Evolutionary conservation across 2,329 filamentous ascomycete species (phyloP), one percentile per base, ranked within the genome.

Genomic region (Dactylellina cionopaga): DNA sequence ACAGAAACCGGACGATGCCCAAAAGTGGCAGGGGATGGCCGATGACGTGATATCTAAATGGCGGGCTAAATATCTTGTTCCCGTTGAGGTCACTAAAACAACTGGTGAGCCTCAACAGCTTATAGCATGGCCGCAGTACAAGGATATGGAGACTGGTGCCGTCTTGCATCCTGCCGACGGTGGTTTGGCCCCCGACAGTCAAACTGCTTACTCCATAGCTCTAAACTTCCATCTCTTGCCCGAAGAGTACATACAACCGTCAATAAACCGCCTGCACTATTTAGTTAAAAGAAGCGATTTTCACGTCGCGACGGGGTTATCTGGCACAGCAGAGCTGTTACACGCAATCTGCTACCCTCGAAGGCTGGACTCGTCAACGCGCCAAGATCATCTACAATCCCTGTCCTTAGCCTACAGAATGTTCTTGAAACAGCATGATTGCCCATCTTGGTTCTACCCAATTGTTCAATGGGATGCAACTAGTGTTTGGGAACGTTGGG

Each of bases 401-500:
- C 5, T 71, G 17, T 63, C 66, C 79, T 22, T 78, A 1, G 78
- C 77, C 60, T 86, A 85, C 74, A 79, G 78, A 10, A 85, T 85
- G 82, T 79, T 86, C 1, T 78, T 83, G 6, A 80, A 84, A 75
- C 82, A 80, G 6, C 76, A 80, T 1, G 80, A 81, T 1, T 83
- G 82, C 0, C 83, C 81, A 25, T 63, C 58, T 0, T 85, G 83
- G 83, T 76, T 85, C 0, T 85, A 84, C 54, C 83, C 82, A 13
- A 80, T 85, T 3, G 31, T 55, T 17, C 80, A 79, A 0, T 81
- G 82, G 79, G 79, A 79, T 11, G 83, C 80, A 0, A 85, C 83
- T 0, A 85, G 83, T 0, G 83, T 81, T 0, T 85, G 83, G 83
- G 83, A 85, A 72, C 80, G 84, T 1, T 85, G 84, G 84, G 83